Conservation (phyloP, 1,284 basidiomycete species). For the Fomitopsis betulina region DNA sequence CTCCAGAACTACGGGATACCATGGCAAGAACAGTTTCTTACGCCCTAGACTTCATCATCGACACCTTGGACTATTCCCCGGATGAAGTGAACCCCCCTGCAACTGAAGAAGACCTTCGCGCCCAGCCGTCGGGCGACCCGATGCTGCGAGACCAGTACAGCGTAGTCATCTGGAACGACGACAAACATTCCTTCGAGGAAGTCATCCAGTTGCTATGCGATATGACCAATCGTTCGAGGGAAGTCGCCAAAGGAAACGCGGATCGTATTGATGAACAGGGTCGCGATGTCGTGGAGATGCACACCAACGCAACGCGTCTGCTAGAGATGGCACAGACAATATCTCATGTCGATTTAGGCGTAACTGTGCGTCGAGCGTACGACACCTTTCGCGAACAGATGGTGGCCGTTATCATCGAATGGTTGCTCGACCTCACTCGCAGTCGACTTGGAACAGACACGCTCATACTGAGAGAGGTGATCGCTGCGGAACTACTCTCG, state of each 20-base stretch:
- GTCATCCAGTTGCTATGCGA: slow-evolving; percentile 80
- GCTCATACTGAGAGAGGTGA: slow-evolving; percentile 65
- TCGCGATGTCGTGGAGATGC: slow-evolving; percentile 82
- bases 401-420: slow-evolving; percentile 79
- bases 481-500: slow-evolving; percentile 69
- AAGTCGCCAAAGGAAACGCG: slow-evolving; percentile 64
- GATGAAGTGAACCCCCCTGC: slow-evolving; percentile 71
- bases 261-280: slow-evolving; percentile 80
- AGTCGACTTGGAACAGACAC: slow-evolving; percentile 65
- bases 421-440: slow-evolving; percentile 79
- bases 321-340: slow-evolving; percentile 81
- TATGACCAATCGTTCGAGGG: slow-evolving; percentile 52
- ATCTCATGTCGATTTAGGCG: slow-evolving; percentile 86
- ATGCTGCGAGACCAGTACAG: slow-evolving; percentile 77
- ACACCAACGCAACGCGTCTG: slow-evolving; percentile 61
- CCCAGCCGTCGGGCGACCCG: slow-evolving; percentile 70
- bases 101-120: slow-evolving; percentile 65
- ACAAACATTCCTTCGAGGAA: slow-evolving; percentile 93
- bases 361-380: slow-evolving; percentile 84
- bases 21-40: slow-evolving; percentile 74
- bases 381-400: slow-evolving; percentile 92
- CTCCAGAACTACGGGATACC: slow-evolving; percentile 64
- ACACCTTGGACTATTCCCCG: slow-evolving; percentile 83
- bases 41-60: slow-evolving; percentile 81
- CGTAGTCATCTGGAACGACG: slow-evolving; percentile 94